A percentile compares a stretch with the other conserved stretches of the same genome.
Evolutionary conservation across 805 yeast species (phyloP).

Genomic region (Saturnispora gosingensis): DNA sequence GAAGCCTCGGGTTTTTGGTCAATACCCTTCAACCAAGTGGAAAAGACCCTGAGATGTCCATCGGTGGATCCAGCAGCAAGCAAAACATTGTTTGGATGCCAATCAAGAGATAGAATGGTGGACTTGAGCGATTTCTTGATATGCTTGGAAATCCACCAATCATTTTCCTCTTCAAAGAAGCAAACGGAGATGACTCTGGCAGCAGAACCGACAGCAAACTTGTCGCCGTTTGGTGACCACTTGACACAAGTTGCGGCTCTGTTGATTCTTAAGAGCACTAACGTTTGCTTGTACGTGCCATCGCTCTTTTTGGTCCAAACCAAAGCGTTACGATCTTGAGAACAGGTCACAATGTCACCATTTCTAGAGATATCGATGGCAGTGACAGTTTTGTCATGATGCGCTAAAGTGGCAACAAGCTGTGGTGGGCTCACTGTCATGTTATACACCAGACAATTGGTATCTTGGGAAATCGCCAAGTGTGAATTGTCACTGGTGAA

Average conservation of each 20-base stretch:
- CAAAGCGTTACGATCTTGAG: slow-evolving; percentile 95
- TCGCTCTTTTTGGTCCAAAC: slow-evolving; percentile 81
- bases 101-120: slow-evolving; percentile 69
- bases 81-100: slow-evolving; percentile 92
- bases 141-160: slow-evolving; percentile 99
- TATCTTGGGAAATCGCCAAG: slow-evolving; percentile 78
- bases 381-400: slow-evolving; percentile 90
- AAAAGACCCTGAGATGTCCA: slow-evolving; percentile 83
- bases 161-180: slow-evolving; percentile 90
- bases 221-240: slow-evolving; percentile 93
- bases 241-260: slow-evolving; percentile 90
- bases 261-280: slow-evolving; percentile 85
- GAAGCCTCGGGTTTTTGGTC: slow-evolving; percentile 76
- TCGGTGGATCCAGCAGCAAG: slow-evolving; percentile 89
- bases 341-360: slow-evolving; percentile 90
- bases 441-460: slow-evolving; percentile 64
- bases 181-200: slow-evolving; percentile 93
- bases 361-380: slow-evolving; percentile 85
- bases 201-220: slow-evolving; percentile 96
- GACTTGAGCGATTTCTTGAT: slow-evolving; percentile 91
- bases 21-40: slow-evolving; percentile 80
- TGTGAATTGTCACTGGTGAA: slow-evolving; percentile 56
- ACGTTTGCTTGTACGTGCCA: slow-evolving; percentile 66
- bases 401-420: slow-evolving; percentile 57
- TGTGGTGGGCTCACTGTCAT: slow-evolving; percentile 42